Evolutionary conservation across 768 basidiomycete species (phyloP), one percentile per base, ranked within the genome.

Genomic region (Termitomyces titanicus): DNA sequence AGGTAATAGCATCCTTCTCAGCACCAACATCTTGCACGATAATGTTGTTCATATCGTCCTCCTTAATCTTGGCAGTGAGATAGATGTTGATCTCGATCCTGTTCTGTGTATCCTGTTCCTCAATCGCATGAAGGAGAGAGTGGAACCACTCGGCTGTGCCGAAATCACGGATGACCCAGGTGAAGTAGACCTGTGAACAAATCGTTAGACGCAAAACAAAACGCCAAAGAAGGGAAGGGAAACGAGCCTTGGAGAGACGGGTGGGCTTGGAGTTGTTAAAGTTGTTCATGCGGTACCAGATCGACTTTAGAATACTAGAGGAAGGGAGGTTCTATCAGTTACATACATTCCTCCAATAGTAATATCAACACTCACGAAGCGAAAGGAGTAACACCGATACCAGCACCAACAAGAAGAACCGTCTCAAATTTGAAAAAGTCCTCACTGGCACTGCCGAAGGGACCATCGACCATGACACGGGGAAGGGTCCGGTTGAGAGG

Each of bases 281-380:
- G 72, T 88, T 88, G 74, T 94, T 96, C 89, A 95, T 89, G 54
- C 93, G 88, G 74, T 97, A 98, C 94, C 94, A 95, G 64, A 95
- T 92, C 13, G 89, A 87, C 70, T 95, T 92, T 52, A 92, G 72
- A 62, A 92, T 92, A 48, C 88, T 89, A 59, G 10, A 18, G 9
- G n/a, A 55, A 29, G 17, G 38, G 55, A 3, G 8, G 13, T 51
- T n/a, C 39, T 3, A 6, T 56, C 15, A 59, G 33, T 6, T 11
- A 15, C 34, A 20, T 25, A n/a, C 17, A 7, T 3, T 29, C 20
- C 20, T 20, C 17, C 25, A 54, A 39, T 22, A n/a, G n/a, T 33
- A 27, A 17, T 2, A 18, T 20, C 5, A 29, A 11, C 56, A 71
- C 92, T 78, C 66, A 95, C 87, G 90, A 92, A 51, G 95, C 94